A percentile compares a stretch with the other conserved stretches of the same genome.
Conservation (phyloP, 1,284 basidiomycete genomes). For the Boletus chippewaensis region DNA sequence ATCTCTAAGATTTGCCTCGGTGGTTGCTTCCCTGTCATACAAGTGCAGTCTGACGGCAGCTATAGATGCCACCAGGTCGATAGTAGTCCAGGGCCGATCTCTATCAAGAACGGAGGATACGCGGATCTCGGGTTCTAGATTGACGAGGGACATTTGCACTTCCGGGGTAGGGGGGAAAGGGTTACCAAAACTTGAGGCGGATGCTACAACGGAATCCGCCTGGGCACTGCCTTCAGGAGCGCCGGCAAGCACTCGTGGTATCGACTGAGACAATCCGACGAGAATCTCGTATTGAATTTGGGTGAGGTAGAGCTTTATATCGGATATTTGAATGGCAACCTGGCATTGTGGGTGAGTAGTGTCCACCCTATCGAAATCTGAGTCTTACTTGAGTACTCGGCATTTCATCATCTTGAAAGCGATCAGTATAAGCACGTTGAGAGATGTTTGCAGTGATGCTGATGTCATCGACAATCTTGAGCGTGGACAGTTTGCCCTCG, state of each 20-base stretch:
- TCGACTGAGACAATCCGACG: constrained; percentile 64
- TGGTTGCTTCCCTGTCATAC: constrained; percentile 69
- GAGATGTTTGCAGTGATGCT: constrained; percentile 68
- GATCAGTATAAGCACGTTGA: constrained; percentile 54
- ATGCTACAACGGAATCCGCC: constrained; percentile 22
- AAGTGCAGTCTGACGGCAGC: constrained; percentile 82
- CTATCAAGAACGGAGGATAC: constrained; percentile 22
- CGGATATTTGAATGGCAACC: constrained; percentile 77
- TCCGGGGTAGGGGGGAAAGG: constrained; percentile 4
- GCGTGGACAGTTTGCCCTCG: constrained; percentile 42
- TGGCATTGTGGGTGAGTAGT: constrained; percentile 28
- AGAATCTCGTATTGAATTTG: constrained; percentile 85
- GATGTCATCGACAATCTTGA: constrained; percentile 94
- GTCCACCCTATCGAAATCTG: background rate
- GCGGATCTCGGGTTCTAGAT: constrained; percentile 56
- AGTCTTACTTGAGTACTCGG: constrained; percentile 66
- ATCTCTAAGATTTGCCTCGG: constrained; percentile 58
- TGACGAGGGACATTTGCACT: constrained; percentile 24
- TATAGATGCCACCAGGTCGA: constrained; percentile 78
- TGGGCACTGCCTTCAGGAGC: constrained; percentile 34
- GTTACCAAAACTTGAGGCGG: constrained; percentile 8
- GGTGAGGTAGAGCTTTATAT: constrained; percentile 85
- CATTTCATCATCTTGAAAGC: constrained; percentile 40
- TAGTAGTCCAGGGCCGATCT: constrained; percentile 47
- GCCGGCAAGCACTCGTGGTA: constrained; percentile 63